These are phyloP conservation scores for Penicillium rolfsii DNA, from an alignment of 2,329 filamentous ascomycete genomes.

Conservation along the genomic window DNA sequence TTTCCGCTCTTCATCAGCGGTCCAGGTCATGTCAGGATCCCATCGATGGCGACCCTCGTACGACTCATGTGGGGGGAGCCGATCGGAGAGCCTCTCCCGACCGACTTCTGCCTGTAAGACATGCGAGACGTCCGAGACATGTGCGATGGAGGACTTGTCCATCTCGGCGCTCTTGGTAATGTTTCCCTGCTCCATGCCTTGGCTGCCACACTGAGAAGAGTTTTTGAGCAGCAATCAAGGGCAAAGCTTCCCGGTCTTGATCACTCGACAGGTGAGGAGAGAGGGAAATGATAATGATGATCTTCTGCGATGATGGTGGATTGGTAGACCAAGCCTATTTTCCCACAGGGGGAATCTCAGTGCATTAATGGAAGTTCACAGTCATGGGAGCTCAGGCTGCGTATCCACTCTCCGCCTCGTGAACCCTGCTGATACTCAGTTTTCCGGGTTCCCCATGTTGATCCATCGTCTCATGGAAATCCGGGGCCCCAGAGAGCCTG, in stretches of 20 bases:
- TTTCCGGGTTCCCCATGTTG: background rate
- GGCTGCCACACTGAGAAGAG: background rate
- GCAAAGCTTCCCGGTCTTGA: background rate
- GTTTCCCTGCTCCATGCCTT: background rate
- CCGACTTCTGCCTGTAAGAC: background rate
- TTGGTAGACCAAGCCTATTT: background rate
- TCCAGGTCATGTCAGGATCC: slow-evolving; percentile 47
- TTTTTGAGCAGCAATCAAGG: background rate
- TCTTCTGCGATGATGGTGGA: background rate
- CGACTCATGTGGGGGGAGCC: slow-evolving; percentile 5
- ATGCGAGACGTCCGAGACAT: background rate
- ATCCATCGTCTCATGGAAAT: background rate
- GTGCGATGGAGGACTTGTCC: slow-evolving; percentile 2
- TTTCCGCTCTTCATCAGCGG: slow-evolving; percentile 41
- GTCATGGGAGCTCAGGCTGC: background rate
- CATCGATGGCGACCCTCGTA: slow-evolving; percentile 52
- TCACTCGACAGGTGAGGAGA: background rate
- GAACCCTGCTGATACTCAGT: background rate
- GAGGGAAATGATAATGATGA: background rate
- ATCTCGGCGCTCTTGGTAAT: background rate
- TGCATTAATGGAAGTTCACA: background rate
- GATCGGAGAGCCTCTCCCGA: background rate
- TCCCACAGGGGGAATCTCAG: background rate
- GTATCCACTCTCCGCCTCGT: background rate
- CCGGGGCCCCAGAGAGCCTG: slow-evolving; percentile 3